Evolutionary conservation across 164 flowering plant species (phyloP).

Genomic region (Sextonia rubra): DNA sequence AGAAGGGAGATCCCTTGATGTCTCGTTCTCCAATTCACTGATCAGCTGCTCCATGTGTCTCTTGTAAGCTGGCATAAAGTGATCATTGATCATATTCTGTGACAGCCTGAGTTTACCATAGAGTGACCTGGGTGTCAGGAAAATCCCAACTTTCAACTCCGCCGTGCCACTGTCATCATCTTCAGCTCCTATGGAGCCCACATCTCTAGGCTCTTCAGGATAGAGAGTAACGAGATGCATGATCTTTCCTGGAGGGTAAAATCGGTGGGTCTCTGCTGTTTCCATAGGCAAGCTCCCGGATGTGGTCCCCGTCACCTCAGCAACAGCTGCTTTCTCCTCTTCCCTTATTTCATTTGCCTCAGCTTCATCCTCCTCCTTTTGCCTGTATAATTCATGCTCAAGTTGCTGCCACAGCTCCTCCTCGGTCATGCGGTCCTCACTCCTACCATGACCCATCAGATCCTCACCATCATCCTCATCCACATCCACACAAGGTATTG

Average conservation of each 20-base stretch:
- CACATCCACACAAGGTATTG: slow-evolving; percentile 11
- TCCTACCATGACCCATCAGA: slow-evolving; percentile 25
- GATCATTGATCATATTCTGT: slow-evolving; percentile 83
- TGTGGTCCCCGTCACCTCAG: slow-evolving; percentile 44
- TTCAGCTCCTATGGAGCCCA: slow-evolving; percentile 15
- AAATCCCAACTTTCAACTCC: slow-evolving; percentile 58
- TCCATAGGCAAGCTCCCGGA: slow-evolving; percentile 41
- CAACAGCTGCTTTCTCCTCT: slow-evolving; percentile 75
- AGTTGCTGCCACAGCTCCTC: slow-evolving; percentile 91
- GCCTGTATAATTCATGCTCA: slow-evolving; percentile 63
- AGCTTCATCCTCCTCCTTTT: slow-evolving; percentile 31
- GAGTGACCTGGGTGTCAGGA: slow-evolving; percentile 64
- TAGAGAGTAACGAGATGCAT: slow-evolving; percentile 67
- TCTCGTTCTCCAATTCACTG: slow-evolving; percentile 51
- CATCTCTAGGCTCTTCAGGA: slow-evolving; percentile 20
- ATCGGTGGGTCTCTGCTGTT: slow-evolving; percentile 74
- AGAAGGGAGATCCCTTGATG: slow-evolving; percentile 3
- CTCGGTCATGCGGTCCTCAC: slow-evolving; percentile 70
- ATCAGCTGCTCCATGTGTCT: slow-evolving; percentile 78
- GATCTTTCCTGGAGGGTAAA: slow-evolving; percentile 86
- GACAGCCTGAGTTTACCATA: slow-evolving; percentile 87
- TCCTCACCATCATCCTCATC: slow-evolving; percentile 38
- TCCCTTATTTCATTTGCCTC: slow-evolving; percentile 61
- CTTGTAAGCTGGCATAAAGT: slow-evolving; percentile 90
- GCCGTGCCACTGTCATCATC: slow-evolving; percentile 11